phyloP scores from a whole-genome alignment of 768 basidiomycete genomes.

The Dendrothele bispora region DNA sequence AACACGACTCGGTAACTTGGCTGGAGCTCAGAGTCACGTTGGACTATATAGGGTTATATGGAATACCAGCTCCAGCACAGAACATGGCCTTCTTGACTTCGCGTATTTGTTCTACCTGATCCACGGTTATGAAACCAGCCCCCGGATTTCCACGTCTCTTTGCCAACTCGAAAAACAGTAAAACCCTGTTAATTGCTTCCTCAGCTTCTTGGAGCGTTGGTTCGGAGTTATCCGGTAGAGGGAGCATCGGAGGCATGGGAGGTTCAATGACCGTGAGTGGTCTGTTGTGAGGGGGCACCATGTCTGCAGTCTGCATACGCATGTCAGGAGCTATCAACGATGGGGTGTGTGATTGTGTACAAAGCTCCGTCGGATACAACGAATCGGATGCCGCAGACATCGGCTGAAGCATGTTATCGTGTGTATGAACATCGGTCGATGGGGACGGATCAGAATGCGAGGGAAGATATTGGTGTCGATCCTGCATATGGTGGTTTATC shows the following conservation, averaged over 20 bases:
- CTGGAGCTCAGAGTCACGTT: no score
- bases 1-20: no score
- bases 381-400: neutral
- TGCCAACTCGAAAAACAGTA: neutral
- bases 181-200: constrained; percentile 2
- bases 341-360: no score
- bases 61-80: constrained; percentile 4
- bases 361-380: neutral
- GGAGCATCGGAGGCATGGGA: neutral
- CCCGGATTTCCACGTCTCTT: no score
- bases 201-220: constrained; percentile 4
- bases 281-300: no score
- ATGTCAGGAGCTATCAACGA: no score
- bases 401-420: neutral
- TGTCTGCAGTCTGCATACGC: neutral
- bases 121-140: neutral
- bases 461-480: neutral
- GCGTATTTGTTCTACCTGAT: neutral
- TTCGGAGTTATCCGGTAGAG: constrained; percentile 1
- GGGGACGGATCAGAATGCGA: neutral
- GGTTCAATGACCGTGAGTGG: constrained; percentile 1
- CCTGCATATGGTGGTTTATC: neutral
- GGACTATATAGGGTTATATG: neutral
- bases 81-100: constrained; percentile 6
- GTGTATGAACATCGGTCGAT: neutral